Evolutionary conservation across 1,139 yeast genomes (phyloP).

Genomic region (Taphrina populina): DNA sequence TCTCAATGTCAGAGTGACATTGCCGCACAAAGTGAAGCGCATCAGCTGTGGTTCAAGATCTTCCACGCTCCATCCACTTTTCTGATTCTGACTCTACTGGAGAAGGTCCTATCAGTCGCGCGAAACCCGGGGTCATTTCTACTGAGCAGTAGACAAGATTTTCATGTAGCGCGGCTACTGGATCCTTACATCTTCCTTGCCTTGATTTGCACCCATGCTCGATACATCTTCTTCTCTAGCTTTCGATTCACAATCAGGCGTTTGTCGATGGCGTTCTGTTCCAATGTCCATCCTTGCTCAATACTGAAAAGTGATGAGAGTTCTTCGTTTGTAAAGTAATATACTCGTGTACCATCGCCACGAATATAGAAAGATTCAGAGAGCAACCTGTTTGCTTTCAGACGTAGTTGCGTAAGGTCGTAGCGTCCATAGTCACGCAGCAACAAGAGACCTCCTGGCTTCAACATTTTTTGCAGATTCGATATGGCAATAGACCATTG

Average conservation of each 20-base stretch:
- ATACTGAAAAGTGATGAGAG: constrained; percentile 58
- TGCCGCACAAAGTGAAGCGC: too few relatives aligned
- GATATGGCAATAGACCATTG: constrained; percentile 83
- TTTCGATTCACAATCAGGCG: constrained; percentile 87
- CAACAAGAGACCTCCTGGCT: constrained; percentile 87
- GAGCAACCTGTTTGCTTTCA: constrained; percentile 79
- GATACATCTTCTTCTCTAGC: constrained; percentile 87
- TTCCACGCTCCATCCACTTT: too few relatives aligned
- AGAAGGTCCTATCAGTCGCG: too few relatives aligned
- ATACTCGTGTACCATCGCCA: constrained; percentile 97
- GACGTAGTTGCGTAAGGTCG: constrained; percentile 91
- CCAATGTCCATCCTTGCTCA: constrained; percentile 55
- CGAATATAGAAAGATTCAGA: constrained; percentile 93
- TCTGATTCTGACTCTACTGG: too few relatives aligned
- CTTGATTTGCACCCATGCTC: constrained; percentile 79
- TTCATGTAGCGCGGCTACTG: too few relatives aligned
- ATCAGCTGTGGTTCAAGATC: too few relatives aligned
- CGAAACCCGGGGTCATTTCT: too few relatives aligned
- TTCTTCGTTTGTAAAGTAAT: constrained; percentile 93
- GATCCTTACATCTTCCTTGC: constrained; percentile 11
- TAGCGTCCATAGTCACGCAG: constrained; percentile 95
- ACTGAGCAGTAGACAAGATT: too few relatives aligned
- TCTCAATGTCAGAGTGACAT: too few relatives aligned
- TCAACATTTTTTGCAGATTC: constrained; percentile 63
- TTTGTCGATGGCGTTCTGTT: constrained; percentile 83